Evolutionary conservation across 2,329 filamentous ascomycete genomes (phyloP), one percentile per base, ranked within the genome.

Genomic region (Ophiostoma sp.): DNA sequence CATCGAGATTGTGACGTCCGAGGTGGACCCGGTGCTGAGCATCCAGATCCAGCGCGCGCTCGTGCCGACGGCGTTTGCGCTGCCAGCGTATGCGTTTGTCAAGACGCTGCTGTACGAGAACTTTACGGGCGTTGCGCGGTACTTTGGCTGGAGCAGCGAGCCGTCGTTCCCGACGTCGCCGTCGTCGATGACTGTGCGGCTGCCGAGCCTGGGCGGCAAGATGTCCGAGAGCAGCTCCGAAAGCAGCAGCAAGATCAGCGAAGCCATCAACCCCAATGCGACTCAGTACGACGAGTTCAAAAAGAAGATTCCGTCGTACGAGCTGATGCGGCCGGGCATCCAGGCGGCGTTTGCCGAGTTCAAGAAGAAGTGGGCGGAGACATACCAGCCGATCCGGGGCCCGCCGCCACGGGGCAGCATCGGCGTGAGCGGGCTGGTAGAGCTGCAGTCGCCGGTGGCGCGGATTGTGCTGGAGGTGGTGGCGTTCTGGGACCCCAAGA

Each of bases 401-500:
- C 76, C 79, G 2, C 83, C 84, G 0, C 82, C 80, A 5, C 78
- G 82, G 11, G 86, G 86, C 4, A 81, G 81, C 66, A 77, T 88
- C 64, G 74, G 77, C 1, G 79, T 88, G 1, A 82, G 82, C 16
- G 86, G 86, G 0, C 74, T 86, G 11, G 80, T 88, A 1, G 83
- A 87, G 70, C 69, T 87, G 1, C 77, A 81, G 55, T 79, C 83
- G 2, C 74, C 81, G 1, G 79, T 76, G 36, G 80, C 80, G 0
- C 78, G 78, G 65, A 74, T 87, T 67, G 79, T 81, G 2, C 76
- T 87, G 12, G 82, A 86, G 69, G 84, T 85, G 2, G 69, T 76
- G 11, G 82, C 79, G 1, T 85, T 81, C 75, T 88, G 84, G 75
- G 81, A 88, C 73, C 85, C 85, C 1, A 83, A 85, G 74, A 81